These are phyloP conservation scores for Lichtheimia corymbifera DNA, from an alignment of 371 early-diverging fungal genomes.

Conservation along the genomic window DNA sequence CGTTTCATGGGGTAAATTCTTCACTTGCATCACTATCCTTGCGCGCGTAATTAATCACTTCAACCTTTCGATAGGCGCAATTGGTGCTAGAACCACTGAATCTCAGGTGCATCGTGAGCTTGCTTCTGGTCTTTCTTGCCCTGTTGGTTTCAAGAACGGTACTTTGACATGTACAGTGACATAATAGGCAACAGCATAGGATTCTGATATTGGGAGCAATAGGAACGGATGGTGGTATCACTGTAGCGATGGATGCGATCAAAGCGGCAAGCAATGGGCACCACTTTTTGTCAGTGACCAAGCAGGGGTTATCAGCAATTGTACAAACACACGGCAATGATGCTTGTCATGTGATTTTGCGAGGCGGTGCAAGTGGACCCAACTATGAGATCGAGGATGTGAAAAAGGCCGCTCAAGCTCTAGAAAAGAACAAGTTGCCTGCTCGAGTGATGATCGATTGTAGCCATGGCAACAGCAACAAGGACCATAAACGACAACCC, in stretches of 20 bases:
- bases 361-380: conserved; percentile 88
- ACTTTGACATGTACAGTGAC: not conserved
- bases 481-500: conserved; percentile 80
- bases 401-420: conserved; percentile 58
- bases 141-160: conserved; percentile 94
- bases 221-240: conserved; percentile 81
- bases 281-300: conserved; percentile 94
- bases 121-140: conserved; percentile 90
- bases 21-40: not conserved
- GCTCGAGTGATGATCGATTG: conserved; percentile 90
- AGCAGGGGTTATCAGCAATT: conserved; percentile 92
- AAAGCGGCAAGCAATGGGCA: conserved; percentile 84
- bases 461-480: conserved; percentile 87
- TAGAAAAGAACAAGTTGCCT: conserved; percentile 64
- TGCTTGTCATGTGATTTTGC: conserved; percentile 83
- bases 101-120: conserved; percentile 89
- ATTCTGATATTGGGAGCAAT: conserved; percentile 27
- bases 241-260: conserved; percentile 90
- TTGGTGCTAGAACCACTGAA: conserved; percentile 94
- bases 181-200: not conserved
- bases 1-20: conserved; percentile 69
- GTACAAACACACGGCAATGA: conserved; percentile 81
- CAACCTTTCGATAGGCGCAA: conserved; percentile 53
- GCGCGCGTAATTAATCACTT: too few relatives aligned
- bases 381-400: conserved; percentile 83